phyloP scores from a whole-genome alignment of 139 green algal species.

The Chlorella sorokiniana region DNA sequence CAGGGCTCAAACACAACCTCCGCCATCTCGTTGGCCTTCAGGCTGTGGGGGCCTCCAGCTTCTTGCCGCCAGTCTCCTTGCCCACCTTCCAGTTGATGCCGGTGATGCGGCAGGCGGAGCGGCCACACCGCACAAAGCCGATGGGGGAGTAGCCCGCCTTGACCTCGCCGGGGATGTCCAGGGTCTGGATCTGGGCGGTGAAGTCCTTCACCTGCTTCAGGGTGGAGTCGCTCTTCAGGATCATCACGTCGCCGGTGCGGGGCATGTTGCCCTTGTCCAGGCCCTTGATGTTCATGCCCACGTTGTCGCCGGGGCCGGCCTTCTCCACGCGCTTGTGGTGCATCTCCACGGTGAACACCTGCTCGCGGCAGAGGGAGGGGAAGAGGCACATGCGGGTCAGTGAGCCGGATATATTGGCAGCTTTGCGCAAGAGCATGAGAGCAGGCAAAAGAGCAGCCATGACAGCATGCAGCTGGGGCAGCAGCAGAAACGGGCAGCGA shows the following conservation, averaged over 20 bases:
- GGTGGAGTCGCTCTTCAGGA: conserved; percentile 87
- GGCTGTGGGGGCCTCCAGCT: conserved; percentile 81
- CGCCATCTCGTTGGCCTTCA: conserved; percentile 95
- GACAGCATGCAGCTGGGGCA: no score
- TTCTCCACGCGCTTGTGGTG: conserved; percentile 97
- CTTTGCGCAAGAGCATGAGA: no score
- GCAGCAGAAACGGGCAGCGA: no score
- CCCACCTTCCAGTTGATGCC: conserved; percentile 91
- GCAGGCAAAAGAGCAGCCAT: neutral
- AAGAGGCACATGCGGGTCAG: neutral
- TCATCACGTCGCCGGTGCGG: conserved; percentile 91
- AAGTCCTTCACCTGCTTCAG: conserved; percentile 82
- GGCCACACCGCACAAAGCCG: conserved; percentile 90
- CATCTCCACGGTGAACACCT: conserved; percentile 99
- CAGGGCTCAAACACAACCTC: conserved; percentile 84
- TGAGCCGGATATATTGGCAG: no score
- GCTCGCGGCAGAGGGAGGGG: neutral
- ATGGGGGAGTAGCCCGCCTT: conserved; percentile 93
- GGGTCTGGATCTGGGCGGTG: conserved; percentile 91
- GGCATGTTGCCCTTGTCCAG: conserved; percentile 94
- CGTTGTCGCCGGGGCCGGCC: conserved; percentile 96
- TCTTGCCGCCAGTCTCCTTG: conserved; percentile 96
- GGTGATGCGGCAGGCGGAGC: conserved; percentile 84
- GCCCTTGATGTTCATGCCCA: conserved; percentile 99
- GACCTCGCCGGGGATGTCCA: conserved; percentile 92